Evolutionary conservation across 169 alveolate genomes (phyloP).

Genomic region (Miamiensis avidus): DNA sequence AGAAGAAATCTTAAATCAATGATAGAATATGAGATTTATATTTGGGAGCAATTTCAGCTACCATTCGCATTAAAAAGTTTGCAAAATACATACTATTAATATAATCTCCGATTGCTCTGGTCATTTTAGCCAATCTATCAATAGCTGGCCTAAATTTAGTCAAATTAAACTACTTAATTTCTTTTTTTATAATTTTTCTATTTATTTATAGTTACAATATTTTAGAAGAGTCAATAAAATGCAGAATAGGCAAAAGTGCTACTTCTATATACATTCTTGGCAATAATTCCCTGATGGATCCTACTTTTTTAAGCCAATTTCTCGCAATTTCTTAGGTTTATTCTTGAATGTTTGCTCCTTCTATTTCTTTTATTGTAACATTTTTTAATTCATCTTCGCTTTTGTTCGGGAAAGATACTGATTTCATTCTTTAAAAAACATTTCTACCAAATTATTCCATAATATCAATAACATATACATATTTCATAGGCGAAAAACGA

Average conservation of each 20-base stretch:
- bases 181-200: too few relatives aligned
- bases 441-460: conserved; percentile 35
- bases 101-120: conserved; percentile 50
- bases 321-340: conserved; percentile 44
- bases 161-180: too few relatives aligned
- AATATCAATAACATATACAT: conserved; percentile 44
- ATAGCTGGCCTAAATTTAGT: conserved; percentile 25
- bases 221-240: conserved; percentile 31
- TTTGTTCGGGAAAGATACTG: conserved; percentile 38
- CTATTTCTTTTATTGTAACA: conserved; percentile 21
- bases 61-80: conserved; percentile 34
- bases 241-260: conserved; percentile 29
- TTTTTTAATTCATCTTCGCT: conserved; percentile 25
- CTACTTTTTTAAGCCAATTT: conserved; percentile 47
- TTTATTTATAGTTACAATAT: not conserved
- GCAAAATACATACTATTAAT: conserved; percentile 37
- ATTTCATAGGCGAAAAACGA: conserved; percentile 42
- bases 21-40: conserved; percentile 33
- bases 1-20: conserved; percentile 31
- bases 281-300: conserved; percentile 48
- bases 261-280: conserved; percentile 50
- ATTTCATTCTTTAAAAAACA: conserved; percentile 41
- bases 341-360: conserved; percentile 44
- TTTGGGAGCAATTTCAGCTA: conserved; percentile 41
- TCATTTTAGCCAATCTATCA: conserved; percentile 19